A percentile compares a stretch with the other conserved stretches of the same genome.
These are phyloP conservation scores for Epichloe brachyelytri DNA, from an alignment of 2,329 filamentous ascomycete genomes.

Conservation along the genomic window DNA sequence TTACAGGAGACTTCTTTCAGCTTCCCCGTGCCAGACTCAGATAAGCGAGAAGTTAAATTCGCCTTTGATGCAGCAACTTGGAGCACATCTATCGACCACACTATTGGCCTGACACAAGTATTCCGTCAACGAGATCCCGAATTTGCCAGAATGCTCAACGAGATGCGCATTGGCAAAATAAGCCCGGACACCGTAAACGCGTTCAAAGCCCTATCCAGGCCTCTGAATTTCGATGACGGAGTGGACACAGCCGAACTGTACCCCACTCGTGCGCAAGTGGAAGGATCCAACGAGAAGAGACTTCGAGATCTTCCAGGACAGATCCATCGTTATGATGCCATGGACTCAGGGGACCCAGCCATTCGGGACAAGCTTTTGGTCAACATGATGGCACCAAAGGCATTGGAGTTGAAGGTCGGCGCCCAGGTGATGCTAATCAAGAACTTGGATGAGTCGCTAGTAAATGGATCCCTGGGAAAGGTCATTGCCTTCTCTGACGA, in stretches of 20 bases:
- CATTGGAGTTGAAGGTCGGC: conserved; percentile 71
- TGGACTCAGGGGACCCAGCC: conserved; percentile 60
- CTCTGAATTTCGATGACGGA: conserved; percentile 58
- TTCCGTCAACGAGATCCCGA: conserved; percentile 86
- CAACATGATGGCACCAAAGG: conserved; percentile 87
- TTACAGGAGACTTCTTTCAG: conserved; percentile 97
- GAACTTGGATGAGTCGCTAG: conserved; percentile 85
- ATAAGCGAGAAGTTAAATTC: conserved; percentile 63
- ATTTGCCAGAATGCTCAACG: conserved; percentile 92
- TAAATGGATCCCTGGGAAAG: conserved; percentile 87
- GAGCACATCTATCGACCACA: conserved; percentile 87
- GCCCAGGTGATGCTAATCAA: conserved; percentile 99
- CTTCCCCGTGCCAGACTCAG: conserved; percentile 79
- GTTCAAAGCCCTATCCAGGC: conserved; percentile 62
- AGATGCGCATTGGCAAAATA: conserved; percentile 85
- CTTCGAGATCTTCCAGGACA: conserved; percentile 61
- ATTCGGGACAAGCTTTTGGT: conserved; percentile 64
- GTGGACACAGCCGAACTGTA: conserved; percentile 74
- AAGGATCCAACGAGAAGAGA: conserved; percentile 65
- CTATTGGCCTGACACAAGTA: conserved; percentile 86
- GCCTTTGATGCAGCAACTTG: conserved; percentile 88
- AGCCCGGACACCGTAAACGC: conserved; percentile 60
- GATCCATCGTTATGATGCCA: conserved; percentile 53
- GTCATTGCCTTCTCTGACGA: conserved; percentile 40
- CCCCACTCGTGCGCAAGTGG: conserved; percentile 80